Evolutionary conservation across 768 basidiomycete species (phyloP), one percentile per base, ranked within the genome.

Genomic region (Collybia sp.): DNA sequence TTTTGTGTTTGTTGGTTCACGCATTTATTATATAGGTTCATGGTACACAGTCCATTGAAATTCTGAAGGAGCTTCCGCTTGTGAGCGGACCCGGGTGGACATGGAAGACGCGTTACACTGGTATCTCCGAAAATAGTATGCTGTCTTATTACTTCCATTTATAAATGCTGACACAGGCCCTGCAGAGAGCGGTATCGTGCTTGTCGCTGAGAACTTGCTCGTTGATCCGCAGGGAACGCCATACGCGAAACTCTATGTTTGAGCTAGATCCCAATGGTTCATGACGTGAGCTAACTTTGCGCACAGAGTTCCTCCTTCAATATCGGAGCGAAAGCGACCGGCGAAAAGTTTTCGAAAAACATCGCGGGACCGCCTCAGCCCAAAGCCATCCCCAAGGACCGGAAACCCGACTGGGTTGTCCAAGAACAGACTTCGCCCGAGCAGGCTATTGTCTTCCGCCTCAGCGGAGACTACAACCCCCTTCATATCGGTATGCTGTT

Each of bases 71-170:
- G n/a, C 68, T 94, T 41, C 91, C 91, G 0, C 61, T 75, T 0
- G 83, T 80, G 30, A 85, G 84, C 50, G 89, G 89, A 8, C 69
- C 77, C 2, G 92, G 88, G 6, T 94, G 91, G 91, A 85, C 72
- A 47, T 72, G 84, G 58, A 82, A 76, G 53, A 71, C 71, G 48
- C 74, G 82, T 46, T 73, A 89, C 41, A 76, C 77, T 1, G 87
- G 81, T 25, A 71, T 93, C 16, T 77, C 76, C 39, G 91, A 94
- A 68, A 93, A 93, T 62, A 91, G 90, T 89, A 51, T 44, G 84
- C 65, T 8, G 25, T 1, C 9, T 11, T 6, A 30, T 40, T 6
- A 8, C 25, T 25, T 25, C 25, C 25, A 8, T 25, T 8, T 25
- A 25, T 3, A 25, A 25, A 25, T 25, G 8, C 8, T 25, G 8